Base-by-base conservation (phyloP, 23 red algal genomes). In the Gracilaria caudata region DNA sequence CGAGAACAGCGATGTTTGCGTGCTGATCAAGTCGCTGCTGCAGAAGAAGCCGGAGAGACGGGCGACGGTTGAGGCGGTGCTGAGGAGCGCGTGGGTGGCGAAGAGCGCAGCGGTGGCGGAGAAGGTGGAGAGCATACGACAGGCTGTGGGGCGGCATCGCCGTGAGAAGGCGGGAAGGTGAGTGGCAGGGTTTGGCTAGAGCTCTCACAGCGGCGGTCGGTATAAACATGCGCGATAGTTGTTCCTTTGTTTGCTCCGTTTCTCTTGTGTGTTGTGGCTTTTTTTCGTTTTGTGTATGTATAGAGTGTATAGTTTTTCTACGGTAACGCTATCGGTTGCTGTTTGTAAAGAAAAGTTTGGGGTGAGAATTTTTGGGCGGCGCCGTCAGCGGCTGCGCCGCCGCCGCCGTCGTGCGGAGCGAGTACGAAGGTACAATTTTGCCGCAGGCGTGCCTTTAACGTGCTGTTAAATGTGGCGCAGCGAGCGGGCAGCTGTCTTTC, bases 11-110 rank as follows among this genome's bases (percentile, higher is more conserved):
- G 46, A 58, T 38, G 65, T 92, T 19, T 63, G 66, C 24, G 25
- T n/a, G 7, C 57, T 96, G 34, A 80, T 96, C 16, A 7, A 40
- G 3, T 12, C 37, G 64, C n/a, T 92, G 79, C 53, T 96, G 80
- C 46, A 45, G 35, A 96, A 96, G 94, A n/a, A 87, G 5, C 94
- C 94, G 40, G 21, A 11, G 4, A 28, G 32, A 28, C 60, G 94
- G 16, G 59, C 84, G 46, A 60, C 58, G 0, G 32, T 96, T n/a
- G 49, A 25, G 24, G 70, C 87, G n/a, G 43, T 83, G 34, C 40
- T 85, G 20, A 30, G 36, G 11, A 65, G 64, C 44, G 85, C 74
- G 47, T 95, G 93, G 93, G 23, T 95, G 21, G 40, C 39, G 12
- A 73, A 78, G n/a, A 47, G 77, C 34, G 60, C 56, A 4, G 26